Base-by-base conservation (phyloP, 2,329 filamentous ascomycete genomes). In the Penicillium vulpinum region DNA sequence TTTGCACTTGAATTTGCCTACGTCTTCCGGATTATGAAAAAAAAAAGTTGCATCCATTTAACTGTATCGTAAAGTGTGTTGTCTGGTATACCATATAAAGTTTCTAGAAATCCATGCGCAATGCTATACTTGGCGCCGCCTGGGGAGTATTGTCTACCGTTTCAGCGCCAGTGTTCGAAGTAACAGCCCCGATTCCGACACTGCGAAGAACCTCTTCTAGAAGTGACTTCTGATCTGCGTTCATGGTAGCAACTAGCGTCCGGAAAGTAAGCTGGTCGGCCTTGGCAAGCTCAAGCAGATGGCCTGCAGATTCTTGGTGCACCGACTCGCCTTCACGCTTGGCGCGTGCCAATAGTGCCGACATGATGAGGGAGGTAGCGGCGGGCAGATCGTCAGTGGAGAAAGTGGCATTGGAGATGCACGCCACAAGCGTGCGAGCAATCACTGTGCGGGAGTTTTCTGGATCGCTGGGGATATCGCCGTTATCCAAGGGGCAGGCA, bases 21-120 rank as follows among this genome's bases (percentile, higher is more conserved):
- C 18, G 4, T 33, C 5, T 9, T 22, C 18, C 13, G 8, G 18
- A 22, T 22, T 33, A 9, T 31, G 15, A 31, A 16, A 31, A 46
- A 31, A 29, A 28, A 15, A 1, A 22, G 16, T 33, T 46, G 40
- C 15, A 45, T 46, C 28, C 52, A 44, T 51, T 26, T 36, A 35
- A 45, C 28, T 55, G 16, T 41, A 24, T 56, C 54, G 24, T 56
- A 40, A 51, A 21, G 8, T 26, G 18, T 18, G 31, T 54, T 21
- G 16, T 54, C 21, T 40, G 43, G 26, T 35, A 46, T 52, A 36
- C 18, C 21, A 13, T 59, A 57, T 59, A 51, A 22, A 56, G 31
- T 35, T 1, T 38, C 31, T 62, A 90, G 82, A 99, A 97, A 74
- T 96, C 83, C 90, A 97, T 95, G 82, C 95, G 94, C 70, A 99